A percentile compares a stretch with the other conserved stretches of the same genome.
Evolutionary conservation across 148 eudicot genomes (phyloP).

Genomic region (Arctostaphylos glauca): DNA sequence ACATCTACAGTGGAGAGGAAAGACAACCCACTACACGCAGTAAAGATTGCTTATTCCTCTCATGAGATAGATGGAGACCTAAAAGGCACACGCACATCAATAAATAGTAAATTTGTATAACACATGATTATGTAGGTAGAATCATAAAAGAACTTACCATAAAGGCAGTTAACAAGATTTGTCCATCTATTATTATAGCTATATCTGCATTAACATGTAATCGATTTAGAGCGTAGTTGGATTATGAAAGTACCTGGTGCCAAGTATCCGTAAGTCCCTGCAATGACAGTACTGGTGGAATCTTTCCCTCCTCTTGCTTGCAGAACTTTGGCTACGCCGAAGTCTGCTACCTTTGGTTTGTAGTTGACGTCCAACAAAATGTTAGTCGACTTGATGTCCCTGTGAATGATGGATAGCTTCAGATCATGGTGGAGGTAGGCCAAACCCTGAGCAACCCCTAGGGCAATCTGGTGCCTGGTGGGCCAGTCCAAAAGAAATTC

Average conservation of each 20-base stretch:
- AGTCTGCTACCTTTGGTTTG: slow-evolving; percentile 90
- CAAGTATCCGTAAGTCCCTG: slow-evolving; percentile 92
- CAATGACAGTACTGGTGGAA: slow-evolving; percentile 61
- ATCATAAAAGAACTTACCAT: background rate
- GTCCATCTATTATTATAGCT: background rate
- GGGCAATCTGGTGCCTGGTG: slow-evolving; percentile 69
- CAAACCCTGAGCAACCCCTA: slow-evolving; percentile 90
- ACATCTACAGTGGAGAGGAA: background rate
- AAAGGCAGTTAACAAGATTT: background rate
- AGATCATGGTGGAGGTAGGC: slow-evolving; percentile 94
- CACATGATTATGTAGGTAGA: background rate
- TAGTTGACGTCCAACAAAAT: slow-evolving; percentile 74
- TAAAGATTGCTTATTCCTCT: background rate
- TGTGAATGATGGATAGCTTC: slow-evolving; percentile 71
- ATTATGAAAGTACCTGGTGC: slow-evolving; percentile 70
- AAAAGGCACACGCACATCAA: background rate
- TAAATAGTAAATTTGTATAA: background rate
- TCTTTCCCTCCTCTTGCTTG: slow-evolving; percentile 71
- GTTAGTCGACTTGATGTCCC: slow-evolving; percentile 91
- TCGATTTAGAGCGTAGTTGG: background rate
- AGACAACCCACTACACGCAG: background rate
- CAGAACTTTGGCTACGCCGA: slow-evolving; percentile 91
- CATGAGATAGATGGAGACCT: background rate
- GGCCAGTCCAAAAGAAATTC: slow-evolving; percentile 74
- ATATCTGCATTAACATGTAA: background rate